These are phyloP conservation scores for Aegilops bicornis DNA, from an alignment of 176 grass and related monocot species.

Conservation along the genomic window DNA sequence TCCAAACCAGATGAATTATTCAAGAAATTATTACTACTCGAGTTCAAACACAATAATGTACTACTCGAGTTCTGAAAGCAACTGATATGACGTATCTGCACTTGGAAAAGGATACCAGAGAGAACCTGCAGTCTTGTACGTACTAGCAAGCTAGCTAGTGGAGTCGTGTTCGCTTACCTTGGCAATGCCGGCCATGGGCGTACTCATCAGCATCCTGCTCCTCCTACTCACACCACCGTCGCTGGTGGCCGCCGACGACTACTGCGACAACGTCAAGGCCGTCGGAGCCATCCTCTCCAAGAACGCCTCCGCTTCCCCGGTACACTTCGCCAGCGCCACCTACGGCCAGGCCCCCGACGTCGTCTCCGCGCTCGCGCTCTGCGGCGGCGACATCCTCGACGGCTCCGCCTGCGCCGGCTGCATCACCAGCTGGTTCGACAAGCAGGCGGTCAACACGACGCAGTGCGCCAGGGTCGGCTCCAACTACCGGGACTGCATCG, in stretches of 20 bases:
- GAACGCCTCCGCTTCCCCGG: not conserved
- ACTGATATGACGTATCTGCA: no score
- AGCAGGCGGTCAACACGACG: not conserved
- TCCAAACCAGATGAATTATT: no score
- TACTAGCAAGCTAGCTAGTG: not conserved
- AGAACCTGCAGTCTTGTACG: no score
- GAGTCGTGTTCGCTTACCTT: no score
- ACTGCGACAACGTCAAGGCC: slow-evolving; percentile 11
- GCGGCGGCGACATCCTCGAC: slow-evolving; percentile 15
- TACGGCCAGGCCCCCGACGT: not conserved
- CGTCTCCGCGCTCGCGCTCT: slow-evolving; percentile 5
- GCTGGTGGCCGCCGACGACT: not conserved
- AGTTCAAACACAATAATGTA: no score
- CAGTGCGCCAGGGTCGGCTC: slow-evolving; percentile 6
- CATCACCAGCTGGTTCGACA: not conserved
- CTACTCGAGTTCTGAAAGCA: no score
- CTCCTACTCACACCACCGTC: not conserved
- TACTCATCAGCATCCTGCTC: not conserved
- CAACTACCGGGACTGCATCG: slow-evolving; percentile 13
- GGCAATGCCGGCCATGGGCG: not conserved
- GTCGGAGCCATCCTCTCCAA: not conserved
- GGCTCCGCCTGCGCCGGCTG: not conserved
- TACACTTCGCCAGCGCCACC: slow-evolving; percentile 4
- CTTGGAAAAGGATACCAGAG: no score
- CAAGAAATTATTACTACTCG: no score